These are phyloP conservation scores for Astrephomene gubernaculifera DNA, from an alignment of 139 green algal genomes.

Conservation along the genomic window DNA sequence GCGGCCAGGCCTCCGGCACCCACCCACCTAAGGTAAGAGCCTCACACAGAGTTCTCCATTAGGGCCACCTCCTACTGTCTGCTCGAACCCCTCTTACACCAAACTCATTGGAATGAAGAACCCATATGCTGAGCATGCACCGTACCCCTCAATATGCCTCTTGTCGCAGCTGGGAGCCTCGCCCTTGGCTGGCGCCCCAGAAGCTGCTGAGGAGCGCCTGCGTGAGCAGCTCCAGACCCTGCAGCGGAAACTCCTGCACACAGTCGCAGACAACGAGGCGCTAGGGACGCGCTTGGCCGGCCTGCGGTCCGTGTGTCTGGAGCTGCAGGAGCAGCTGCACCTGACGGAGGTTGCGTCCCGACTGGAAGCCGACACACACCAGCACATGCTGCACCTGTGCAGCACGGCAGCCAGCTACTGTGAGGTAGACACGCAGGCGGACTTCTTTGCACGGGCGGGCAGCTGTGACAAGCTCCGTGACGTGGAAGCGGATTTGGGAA, in stretches of 20 bases:
- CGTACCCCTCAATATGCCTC: too few species aligned
- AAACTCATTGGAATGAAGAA: too few species aligned
- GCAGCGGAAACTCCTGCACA: slow-evolving; percentile 28
- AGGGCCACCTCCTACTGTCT: too few species aligned
- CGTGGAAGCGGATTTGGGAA: background rate
- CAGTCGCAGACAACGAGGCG: slow-evolving; percentile 5
- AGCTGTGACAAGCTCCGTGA: background rate
- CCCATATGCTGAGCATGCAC: too few species aligned
- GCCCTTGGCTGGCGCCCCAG: too few species aligned
- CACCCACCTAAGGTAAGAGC: too few species aligned
- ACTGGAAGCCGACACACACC: background rate
- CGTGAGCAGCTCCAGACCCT: slow-evolving; percentile 38
- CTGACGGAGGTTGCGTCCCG: background rate
- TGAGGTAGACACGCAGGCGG: background rate
- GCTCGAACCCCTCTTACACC: too few species aligned
- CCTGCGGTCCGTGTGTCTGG: slow-evolving; percentile 32
- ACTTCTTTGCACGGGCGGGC: background rate
- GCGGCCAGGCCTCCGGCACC: background rate
- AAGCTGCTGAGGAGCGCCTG: slow-evolving; percentile 1
- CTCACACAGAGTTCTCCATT: too few species aligned
- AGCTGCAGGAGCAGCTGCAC: slow-evolving; percentile 31
- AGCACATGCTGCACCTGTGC: slow-evolving; percentile 25
- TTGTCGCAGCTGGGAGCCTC: too few species aligned
- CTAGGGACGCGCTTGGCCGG: slow-evolving; percentile 17
- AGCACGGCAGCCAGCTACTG: slow-evolving; percentile 21